Percentiles rank a stretch among this genome's conserved stretches.
These are phyloP conservation scores for Cyberlindnera maclurae DNA, from an alignment of 805 yeast genomes.

Conservation along the genomic window DNA sequence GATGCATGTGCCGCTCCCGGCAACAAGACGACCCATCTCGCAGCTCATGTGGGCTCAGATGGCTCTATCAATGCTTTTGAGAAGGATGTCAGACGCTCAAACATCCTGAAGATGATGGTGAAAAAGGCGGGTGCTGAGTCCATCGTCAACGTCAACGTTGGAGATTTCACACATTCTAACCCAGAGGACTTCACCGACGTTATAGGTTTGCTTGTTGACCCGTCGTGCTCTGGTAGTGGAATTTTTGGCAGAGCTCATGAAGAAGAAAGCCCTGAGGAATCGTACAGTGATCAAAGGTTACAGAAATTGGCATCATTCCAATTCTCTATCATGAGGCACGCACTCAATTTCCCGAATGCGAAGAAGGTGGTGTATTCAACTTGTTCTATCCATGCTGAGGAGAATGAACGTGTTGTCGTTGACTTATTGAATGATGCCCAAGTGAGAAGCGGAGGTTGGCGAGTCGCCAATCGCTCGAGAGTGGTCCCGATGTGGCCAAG, in stretches of 20 bases:
- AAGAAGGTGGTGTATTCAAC: conserved; percentile 84
- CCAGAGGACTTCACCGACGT: conserved; percentile 55
- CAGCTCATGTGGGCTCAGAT: conserved; percentile 47
- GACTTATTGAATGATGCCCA: conserved; percentile 62
- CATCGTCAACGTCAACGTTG: conserved; percentile 41
- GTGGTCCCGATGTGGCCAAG: conserved; percentile 84
- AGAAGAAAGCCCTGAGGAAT: conserved; percentile 40
- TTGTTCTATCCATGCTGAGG: conserved; percentile 90
- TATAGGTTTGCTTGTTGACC: conserved; percentile 85
- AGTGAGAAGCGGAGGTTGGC: conserved; percentile 72
- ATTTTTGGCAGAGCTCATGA: conserved; percentile 64
- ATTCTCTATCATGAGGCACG: conserved; percentile 81
- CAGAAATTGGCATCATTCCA: conserved; percentile 80
- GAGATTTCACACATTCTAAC: conserved; percentile 35
- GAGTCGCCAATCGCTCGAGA: conserved; percentile 43
- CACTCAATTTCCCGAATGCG: conserved; percentile 73
- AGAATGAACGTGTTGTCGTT: conserved; percentile 87
- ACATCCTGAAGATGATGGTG: conserved; percentile 69
- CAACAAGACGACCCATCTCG: conserved; percentile 90
- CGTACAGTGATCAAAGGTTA: conserved; percentile 44
- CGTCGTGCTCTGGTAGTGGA: conserved; percentile 97
- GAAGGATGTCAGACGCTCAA: conserved; percentile 67
- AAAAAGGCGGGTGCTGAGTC: conserved; percentile 60
- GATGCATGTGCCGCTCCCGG: conserved; percentile 99
- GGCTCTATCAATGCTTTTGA: conserved; percentile 73